Percentiles rank a stretch among this genome's conserved stretches.
Evolutionary conservation across 2,329 filamentous ascomycete species (phyloP).

Genomic region (Diaporthe australafricana): DNA sequence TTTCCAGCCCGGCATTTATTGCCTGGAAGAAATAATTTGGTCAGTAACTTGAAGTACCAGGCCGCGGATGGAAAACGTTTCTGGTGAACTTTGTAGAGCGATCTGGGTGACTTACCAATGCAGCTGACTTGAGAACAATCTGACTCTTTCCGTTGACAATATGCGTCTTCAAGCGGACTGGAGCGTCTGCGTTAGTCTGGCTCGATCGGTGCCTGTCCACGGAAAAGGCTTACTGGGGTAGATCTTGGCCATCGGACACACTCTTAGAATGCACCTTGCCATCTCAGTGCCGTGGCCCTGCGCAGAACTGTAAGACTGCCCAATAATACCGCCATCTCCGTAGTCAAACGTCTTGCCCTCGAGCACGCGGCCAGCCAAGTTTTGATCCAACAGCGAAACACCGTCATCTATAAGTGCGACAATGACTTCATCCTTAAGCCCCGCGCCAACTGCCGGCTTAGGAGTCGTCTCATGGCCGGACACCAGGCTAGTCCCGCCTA

Average conservation of each 20-base stretch:
- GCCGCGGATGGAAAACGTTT: too few relatives aligned
- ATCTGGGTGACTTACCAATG: background rate
- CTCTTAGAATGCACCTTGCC: slow-evolving; percentile 7
- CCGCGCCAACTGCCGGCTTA: background rate
- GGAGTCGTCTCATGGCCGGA: too few relatives aligned
- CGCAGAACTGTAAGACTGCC: background rate
- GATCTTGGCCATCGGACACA: slow-evolving; percentile 8
- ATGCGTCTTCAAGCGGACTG: background rate
- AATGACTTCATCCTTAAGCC: background rate
- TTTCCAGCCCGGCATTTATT: background rate
- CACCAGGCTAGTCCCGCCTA: background rate
- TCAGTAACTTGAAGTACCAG: background rate
- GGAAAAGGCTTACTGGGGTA: background rate
- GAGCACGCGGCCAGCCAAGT: background rate
- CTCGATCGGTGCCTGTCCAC: accelerated
- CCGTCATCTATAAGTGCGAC: slow-evolving; percentile 22
- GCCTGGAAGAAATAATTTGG: background rate
- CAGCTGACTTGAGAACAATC: background rate
- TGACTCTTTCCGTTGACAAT: too few relatives aligned
- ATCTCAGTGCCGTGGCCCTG: background rate
- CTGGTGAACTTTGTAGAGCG: too few relatives aligned
- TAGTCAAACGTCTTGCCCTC: slow-evolving; percentile 14
- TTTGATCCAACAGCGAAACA: background rate
- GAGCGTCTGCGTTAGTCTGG: background rate
- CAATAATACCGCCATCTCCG: accelerated